Base-by-base conservation (phyloP, 2,329 filamentous ascomycete genomes). In the Cordyceps cateniannulata region DNA sequence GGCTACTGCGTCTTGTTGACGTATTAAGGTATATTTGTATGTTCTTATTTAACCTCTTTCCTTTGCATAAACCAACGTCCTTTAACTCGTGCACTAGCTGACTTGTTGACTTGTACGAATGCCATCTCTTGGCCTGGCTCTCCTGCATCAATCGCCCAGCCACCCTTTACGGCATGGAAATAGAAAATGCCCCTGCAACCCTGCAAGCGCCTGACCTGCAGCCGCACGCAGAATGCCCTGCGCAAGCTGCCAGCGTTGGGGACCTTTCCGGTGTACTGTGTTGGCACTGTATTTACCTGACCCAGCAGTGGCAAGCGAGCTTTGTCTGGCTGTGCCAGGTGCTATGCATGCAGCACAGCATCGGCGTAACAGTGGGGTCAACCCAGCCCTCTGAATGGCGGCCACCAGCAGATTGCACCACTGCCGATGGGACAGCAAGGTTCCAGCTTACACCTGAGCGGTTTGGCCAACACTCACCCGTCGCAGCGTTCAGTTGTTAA, bases 181-280 rank as follows among this genome's bases (percentile, higher is more conserved):
- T 10, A 20, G 32, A n/a, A 38, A 24, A 10, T 44, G n/a, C 27
- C 59, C 54, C 47, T 52, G 53, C 54, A 47, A 52, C 59, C 54
- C 47, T 52, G 53, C 54, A 47, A 52, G 44, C 57, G 40, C 40
- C 57, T 48, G 48, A 53, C 49, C 38, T 60, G 58, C 49, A 54
- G 58, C 29, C 38, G n/a, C 4, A 3, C 24, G 35, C 35, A 48
- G 27, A 40, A 32, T 20, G 32, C 55, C 16, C 5, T n/a, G 40
- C 22, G n/a, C n/a, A 20, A 35, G 32, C n/a, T n/a, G n/a, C 38
- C 14, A 14, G 40, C 14, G 47, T 22, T 27, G 38, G 24, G 45
- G 18, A 7, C 29, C 16, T 10, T 35, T 10, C 38, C 1, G 4
- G 7, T n/a, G 56, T 47, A 50, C 45, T 59, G 47, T 48, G 32